Evolutionary conservation across 179 eudicot species (phyloP).

Genomic region (Beta corolliflora): DNA sequence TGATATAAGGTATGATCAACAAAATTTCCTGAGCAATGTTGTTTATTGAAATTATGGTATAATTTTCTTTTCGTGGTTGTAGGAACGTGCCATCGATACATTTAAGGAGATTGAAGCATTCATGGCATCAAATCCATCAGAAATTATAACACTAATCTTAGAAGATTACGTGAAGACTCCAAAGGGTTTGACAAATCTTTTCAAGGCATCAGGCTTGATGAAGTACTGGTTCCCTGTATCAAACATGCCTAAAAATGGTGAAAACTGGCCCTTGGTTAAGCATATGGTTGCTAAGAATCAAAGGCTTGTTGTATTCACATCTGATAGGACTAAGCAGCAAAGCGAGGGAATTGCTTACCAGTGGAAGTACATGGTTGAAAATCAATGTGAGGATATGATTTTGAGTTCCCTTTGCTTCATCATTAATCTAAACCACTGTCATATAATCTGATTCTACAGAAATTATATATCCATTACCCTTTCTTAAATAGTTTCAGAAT

Average conservation of each 20-base stretch:
- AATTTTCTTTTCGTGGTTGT: not conserved
- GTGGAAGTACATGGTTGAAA: constrained; percentile 84
- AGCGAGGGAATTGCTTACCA: constrained; percentile 87
- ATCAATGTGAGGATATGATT: constrained; percentile 49
- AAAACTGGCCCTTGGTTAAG: constrained; percentile 77
- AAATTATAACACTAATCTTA: constrained; percentile 74
- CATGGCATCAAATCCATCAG: constrained; percentile 63
- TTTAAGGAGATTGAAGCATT: constrained; percentile 68
- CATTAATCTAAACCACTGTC: not conserved
- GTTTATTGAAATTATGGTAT: not conserved
- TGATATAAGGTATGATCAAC: not conserved
- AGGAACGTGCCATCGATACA: constrained; percentile 64
- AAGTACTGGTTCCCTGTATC: constrained; percentile 76
- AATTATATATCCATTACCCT: no score
- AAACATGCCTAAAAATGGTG: constrained; percentile 69
- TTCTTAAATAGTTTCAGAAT: no score
- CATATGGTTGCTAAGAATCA: constrained; percentile 76
- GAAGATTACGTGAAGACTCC: constrained; percentile 76
- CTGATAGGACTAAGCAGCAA: constrained; percentile 49
- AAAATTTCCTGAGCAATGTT: not conserved
- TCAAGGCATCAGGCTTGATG: constrained; percentile 63
- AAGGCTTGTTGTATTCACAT: constrained; percentile 79
- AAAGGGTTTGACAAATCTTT: constrained; percentile 64
- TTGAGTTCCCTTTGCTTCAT: not conserved
- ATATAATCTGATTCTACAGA: no score